These are phyloP conservation scores for Graphium sp. DNA, from an alignment of 2,329 filamentous ascomycete genomes.

Conservation along the genomic window DNA sequence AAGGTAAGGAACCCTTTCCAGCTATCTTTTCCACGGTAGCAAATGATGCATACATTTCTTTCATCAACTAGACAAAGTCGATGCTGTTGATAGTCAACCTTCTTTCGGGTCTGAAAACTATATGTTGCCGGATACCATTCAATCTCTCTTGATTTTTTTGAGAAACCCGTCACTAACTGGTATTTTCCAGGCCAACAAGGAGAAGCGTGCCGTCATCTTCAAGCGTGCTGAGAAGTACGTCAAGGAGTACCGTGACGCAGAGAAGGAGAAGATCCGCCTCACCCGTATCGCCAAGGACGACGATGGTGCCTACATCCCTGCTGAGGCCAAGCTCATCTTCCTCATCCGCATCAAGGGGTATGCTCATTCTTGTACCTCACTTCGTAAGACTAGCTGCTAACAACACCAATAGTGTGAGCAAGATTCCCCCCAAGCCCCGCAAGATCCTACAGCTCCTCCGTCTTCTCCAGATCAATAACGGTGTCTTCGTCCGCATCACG, in stretches of 20 bases:
- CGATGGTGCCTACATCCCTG: slow-evolving; percentile 86
- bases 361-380: slow-evolving; percentile 10
- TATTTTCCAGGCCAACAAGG: slow-evolving; percentile 69
- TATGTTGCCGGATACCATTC: slow-evolving; percentile 16
- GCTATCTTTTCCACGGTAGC: slow-evolving; percentile 16
- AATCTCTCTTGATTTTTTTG: neutral
- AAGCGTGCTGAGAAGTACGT: slow-evolving; percentile 99
- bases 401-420: slow-evolving; percentile 71
- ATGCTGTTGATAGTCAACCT: slow-evolving; percentile 98
- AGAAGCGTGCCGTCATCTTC: slow-evolving; percentile 98
- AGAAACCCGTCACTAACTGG: slow-evolving; percentile 17
- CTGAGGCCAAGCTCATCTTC: slow-evolving; percentile 93
- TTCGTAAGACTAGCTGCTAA: slow-evolving; percentile 1
- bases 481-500: slow-evolving; percentile 92
- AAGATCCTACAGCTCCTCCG: slow-evolving; percentile 99
- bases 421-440: slow-evolving; percentile 99
- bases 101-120: slow-evolving; percentile 99
- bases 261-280: slow-evolving; percentile 97
- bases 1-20: slow-evolving; percentile 44
- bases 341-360: slow-evolving; percentile 97
- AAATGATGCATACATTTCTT: slow-evolving; percentile 61
- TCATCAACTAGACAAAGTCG: slow-evolving; percentile 87
- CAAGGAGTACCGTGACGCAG: slow-evolving; percentile 95
- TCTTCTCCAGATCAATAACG: slow-evolving; percentile 99
- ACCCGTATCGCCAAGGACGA: slow-evolving; percentile 77